Evolutionary conservation across 352 stramenopile genomes (phyloP), one percentile per base, ranked within the genome.

Genomic region (Phytophthora agathidicida): DNA sequence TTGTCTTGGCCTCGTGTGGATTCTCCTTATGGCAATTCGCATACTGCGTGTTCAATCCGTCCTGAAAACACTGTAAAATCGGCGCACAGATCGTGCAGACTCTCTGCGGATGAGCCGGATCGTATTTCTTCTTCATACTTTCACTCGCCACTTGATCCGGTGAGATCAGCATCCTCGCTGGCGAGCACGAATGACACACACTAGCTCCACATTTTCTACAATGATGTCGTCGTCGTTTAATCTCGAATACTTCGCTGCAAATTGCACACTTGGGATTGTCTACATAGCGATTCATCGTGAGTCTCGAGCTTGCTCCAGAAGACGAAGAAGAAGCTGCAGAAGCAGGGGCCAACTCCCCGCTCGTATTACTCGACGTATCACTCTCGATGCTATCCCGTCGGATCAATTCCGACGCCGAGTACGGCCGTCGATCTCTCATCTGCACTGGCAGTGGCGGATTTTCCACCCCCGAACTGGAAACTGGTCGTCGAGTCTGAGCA

Each of bases 21-120:
- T 91, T 91, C 35, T 89, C 83, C 53, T 94, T 92, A 69, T 94
- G 78, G 63, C 75, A 91, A 39, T 92, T 92, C 10, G 83, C 86
- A 42, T 86, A 94, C 49, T 89, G 71, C 0, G 80, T 49, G 49
- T 86, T 89, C 28, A 93, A 60, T 6, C 73, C 71, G 37, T 86
- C 69, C 58, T 94, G 86, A 38, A 91, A 86, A 26, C 62, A 79
- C 65, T 93, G 80, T 28, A 94, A 61, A 17, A 92, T 73, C 9
- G 83, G 83, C 19, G 83, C 82, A 26, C 86, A 94, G 47, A 93
- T 87, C 11, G 83, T 93, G 23, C 86, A 94, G 8, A 94, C 86
- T 3, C 83, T 81, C 43, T 93, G 86, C 5, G 86, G 86, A 22
- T 88, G 70, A 4, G 81, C 77, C 2, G 80, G 81, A 20, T 93